Percentiles rank a stretch among this genome's conserved stretches.
Conservation (phyloP, 2,329 filamentous ascomycete genomes). For the Fusarium staphyleae region DNA sequence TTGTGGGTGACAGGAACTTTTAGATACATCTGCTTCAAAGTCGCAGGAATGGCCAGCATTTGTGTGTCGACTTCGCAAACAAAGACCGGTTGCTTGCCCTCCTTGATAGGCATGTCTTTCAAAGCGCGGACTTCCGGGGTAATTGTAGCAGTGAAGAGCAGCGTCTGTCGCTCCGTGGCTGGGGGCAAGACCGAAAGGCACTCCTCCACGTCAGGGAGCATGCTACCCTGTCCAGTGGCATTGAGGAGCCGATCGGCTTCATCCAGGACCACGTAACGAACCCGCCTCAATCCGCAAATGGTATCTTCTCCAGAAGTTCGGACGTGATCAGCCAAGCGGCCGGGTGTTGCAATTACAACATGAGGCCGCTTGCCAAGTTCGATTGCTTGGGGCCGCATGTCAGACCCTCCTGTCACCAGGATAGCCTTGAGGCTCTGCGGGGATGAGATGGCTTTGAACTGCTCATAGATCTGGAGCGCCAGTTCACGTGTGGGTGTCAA, state of each 20-base stretch:
- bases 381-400: constrained; percentile 91
- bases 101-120: constrained; percentile 75
- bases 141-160: constrained; percentile 95
- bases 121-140: constrained; percentile 90
- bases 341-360: constrained; percentile 92
- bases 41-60: constrained; percentile 78
- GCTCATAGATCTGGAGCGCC: constrained; percentile 94
- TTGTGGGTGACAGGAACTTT: constrained; percentile 91
- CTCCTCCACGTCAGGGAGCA: constrained; percentile 93
- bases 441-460: constrained; percentile 90
- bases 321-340: constrained; percentile 92
- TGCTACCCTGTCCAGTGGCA: constrained; percentile 76
- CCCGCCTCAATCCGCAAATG: constrained; percentile 77
- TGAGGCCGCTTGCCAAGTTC: constrained; percentile 83
- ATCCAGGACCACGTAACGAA: constrained; percentile 88
- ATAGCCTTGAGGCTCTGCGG: constrained; percentile 86
- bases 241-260: constrained; percentile 91
- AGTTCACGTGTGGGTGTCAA: constrained; percentile 91
- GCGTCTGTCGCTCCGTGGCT: constrained; percentile 81
- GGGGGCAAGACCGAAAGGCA: constrained; percentile 84
- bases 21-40: constrained; percentile 83
- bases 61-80: constrained; percentile 87
- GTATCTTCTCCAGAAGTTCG: constrained; percentile 91
- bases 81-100: constrained; percentile 78
- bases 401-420: constrained; percentile 89